Evolutionary conservation across 2,329 filamentous ascomycete species (phyloP), one percentile per base, ranked within the genome.

Genomic region (Phyllosticta citribraziliensis): DNA sequence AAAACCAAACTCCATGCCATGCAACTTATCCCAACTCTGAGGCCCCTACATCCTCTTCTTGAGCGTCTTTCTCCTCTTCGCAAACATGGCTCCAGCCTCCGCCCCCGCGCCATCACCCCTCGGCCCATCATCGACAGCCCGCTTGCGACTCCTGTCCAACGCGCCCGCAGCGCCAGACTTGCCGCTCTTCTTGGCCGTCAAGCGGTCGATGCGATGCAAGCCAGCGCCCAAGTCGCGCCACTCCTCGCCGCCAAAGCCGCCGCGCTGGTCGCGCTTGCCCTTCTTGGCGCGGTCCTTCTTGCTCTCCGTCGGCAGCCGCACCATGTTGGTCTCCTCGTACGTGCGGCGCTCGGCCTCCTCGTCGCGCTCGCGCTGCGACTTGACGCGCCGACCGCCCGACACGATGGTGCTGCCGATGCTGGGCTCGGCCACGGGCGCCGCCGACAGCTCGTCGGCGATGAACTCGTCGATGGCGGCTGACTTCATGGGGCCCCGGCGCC

Each of bases 251-350:
- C 93, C 93, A 76, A 89, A 97, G 40, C 73, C 72, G 47, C 74
- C 72, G 19, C 74, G 73, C 25, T 55, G 22, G 5, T 50, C 70
- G 70, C 72, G 74, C 2, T 73, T 78, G 30, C 78, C 77, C 71
- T 82, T 85, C 78, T 88, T 87, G 55, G 84, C 82, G 62, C 79
- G 78, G 5, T 96, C 91, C 77, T 96, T 96, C 81, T 96, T 97
- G 76, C 85, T 89, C 73, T 89, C 84, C 68, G 86, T 87, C 12
- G 93, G 91, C 68, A 99, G 78, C 67, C 94, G 89, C 17, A 90
- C 85, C 70, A 97, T 93, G 77, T 99, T 96, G 67, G 80, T 83
- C 76, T 99, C 94, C 78, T 99, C 94, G 76, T 97, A 99, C 55
- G 88, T 84, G 63, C 83, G 83, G 60, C 89, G 81, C 76, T 96